These are phyloP conservation scores for Cladosporium sp. DNA, from an alignment of 2,329 filamentous ascomycete species.

Conservation along the genomic window DNA sequence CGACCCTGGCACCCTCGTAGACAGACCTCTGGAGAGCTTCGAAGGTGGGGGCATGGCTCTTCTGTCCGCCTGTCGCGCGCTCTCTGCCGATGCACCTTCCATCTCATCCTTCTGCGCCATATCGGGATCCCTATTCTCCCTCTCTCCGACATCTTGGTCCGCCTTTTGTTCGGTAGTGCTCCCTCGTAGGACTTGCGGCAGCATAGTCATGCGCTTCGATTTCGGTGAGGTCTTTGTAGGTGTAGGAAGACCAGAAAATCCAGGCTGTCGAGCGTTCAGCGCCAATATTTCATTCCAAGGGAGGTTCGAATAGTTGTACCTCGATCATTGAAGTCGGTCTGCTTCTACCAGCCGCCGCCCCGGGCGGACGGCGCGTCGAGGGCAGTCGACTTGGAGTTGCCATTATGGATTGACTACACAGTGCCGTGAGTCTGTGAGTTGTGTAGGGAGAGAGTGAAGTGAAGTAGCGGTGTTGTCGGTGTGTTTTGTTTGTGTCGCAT, in stretches of 20 bases:
- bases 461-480: background rate
- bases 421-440: too few species aligned
- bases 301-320: slow-evolving; percentile 18
- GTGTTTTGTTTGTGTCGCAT: background rate
- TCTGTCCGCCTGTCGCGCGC: slow-evolving; percentile 16
- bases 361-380: slow-evolving; percentile 19
- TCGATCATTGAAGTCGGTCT: slow-evolving; percentile 30
- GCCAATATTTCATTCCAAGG: slow-evolving; percentile 16
- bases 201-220: slow-evolving; percentile 27
- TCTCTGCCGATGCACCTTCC: background rate
- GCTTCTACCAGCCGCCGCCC: slow-evolving; percentile 15
- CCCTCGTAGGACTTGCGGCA: slow-evolving; percentile 27
- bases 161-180: slow-evolving; percentile 21
- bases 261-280: slow-evolving; percentile 15
- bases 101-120: background rate
- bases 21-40: slow-evolving; percentile 17
- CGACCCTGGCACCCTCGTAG: slow-evolving; percentile 8
- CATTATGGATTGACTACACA: background rate
- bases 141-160: slow-evolving; percentile 19
- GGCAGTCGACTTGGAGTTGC: slow-evolving; percentile 23
- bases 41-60: slow-evolving; percentile 27
- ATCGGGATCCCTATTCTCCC: slow-evolving; percentile 1
- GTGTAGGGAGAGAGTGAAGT: background rate
- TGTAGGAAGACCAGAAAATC: slow-evolving; percentile 8
- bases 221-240: slow-evolving; percentile 16